Base-by-base conservation (phyloP, 2,329 filamentous ascomycete genomes). In the Pseudocercospora macadamiae region DNA sequence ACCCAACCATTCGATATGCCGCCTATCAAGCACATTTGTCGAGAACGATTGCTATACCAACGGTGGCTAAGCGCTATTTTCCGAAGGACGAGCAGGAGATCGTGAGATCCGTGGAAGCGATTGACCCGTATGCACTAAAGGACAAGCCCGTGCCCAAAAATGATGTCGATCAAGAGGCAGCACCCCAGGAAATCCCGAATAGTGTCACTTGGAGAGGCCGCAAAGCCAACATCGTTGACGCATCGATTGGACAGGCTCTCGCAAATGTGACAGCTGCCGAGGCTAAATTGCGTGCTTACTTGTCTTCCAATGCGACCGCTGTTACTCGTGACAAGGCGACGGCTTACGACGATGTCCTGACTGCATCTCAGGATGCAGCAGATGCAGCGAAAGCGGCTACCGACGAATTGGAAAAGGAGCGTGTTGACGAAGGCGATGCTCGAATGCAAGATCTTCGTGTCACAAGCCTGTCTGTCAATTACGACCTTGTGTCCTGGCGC, bases 341-440 rank as follows among this genome's bases (percentile, higher is more conserved):
- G 7, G 91, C 91, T 5, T 99, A 97, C 74, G 95, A 99, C 68
- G 90, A 89, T 63, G 88, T 97, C 54, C 85, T 99, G 23, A 91
- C 89, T 66, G 87, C 92, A 19, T 95, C 91, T 65, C 95, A 97
- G 75, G 93, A 99, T 72, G 91, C 91, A 2, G 91, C 93, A 18
- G 95, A 99, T 76, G 91, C 92, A 4, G 95, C 93, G 0, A 96
- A 96, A 75, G 87, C 89, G 67, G 92, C 92, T 9, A 96, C 97
- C 60, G 93, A 97, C 65, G 95, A 97, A 73, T 80, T 97, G 57
- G 85, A 86, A 51, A 87, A 84, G 60, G 95, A 99, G 73, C 90
- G 91, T 1, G 85, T 96, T 12, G 84, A 90, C 19, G 90, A 91
- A 72, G 87, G 91, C 57, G 93, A 99, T 70, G 78, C 86, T 32